phyloP scores from a whole-genome alignment of 805 yeast genomes.

The Wickerhamiella galacta region DNA sequence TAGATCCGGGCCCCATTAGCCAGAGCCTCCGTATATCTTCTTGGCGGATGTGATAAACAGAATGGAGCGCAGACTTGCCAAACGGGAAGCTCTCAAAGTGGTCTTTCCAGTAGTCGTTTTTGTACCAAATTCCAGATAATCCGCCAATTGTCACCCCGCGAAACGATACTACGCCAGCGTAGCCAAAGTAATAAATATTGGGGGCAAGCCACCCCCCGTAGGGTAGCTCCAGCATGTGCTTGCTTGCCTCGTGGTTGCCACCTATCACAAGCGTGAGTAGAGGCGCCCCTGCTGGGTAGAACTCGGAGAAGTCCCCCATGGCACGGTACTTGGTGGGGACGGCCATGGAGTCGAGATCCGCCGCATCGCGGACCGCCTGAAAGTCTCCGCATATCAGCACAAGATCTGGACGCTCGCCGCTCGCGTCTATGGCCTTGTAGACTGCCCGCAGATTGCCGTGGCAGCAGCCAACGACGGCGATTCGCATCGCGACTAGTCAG shows the following conservation, averaged over 20 bases:
- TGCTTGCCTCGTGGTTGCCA: slow-evolving; percentile 89
- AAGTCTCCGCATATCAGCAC: slow-evolving; percentile 83
- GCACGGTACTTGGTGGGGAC: slow-evolving; percentile 63
- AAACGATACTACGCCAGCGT: slow-evolving; percentile 54
- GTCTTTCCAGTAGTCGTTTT: slow-evolving; percentile 28
- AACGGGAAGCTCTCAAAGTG: slow-evolving; percentile 35
- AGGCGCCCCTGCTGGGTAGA: slow-evolving; percentile 52
- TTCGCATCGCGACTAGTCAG: slow-evolving; percentile 9
- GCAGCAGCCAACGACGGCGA: slow-evolving; percentile 17
- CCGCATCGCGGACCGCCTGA: slow-evolving; percentile 50
- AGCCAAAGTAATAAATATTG: slow-evolving; percentile 71
- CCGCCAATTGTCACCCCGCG: slow-evolving; percentile 69
- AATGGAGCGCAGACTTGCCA: slow-evolving; percentile 25
- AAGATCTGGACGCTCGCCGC: slow-evolving; percentile 25
- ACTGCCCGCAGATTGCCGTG: slow-evolving; percentile 13
- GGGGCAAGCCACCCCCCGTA: slow-evolving; percentile 92
- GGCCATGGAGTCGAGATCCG: slow-evolving; percentile 53
- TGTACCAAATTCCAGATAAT: slow-evolving; percentile 66
- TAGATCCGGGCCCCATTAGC: slow-evolving; percentile 5
- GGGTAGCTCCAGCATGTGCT: slow-evolving; percentile 51
- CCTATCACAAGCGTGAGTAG: slow-evolving; percentile 71
- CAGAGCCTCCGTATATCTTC: slow-evolving; percentile 39
- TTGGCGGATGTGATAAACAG: slow-evolving; percentile 61
- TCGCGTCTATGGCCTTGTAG: slow-evolving; percentile 6
- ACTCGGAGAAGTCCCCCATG: slow-evolving; percentile 66